Conservation (phyloP, 2,329 filamentous ascomycete species). For the Xylariaceae sp. region DNA sequence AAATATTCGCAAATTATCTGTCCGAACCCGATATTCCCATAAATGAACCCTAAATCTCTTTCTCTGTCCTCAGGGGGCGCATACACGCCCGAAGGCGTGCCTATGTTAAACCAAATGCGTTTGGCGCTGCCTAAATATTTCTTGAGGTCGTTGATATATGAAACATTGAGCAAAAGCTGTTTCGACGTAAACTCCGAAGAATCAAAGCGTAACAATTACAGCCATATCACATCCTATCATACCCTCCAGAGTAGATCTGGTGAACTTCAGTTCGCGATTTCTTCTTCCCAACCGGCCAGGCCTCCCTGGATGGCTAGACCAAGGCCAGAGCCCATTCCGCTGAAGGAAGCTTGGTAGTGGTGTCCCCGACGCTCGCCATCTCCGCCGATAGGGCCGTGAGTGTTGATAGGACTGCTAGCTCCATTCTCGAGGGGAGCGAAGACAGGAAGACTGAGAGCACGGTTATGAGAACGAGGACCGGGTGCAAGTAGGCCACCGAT, state of each 20-base stretch:
- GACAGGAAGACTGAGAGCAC: constrained; percentile 82
- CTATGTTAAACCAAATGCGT: constrained; percentile 1
- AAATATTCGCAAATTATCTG: too few relatives aligned
- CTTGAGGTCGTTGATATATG: constrained; percentile 31
- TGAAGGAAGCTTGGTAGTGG: constrained; percentile 60
- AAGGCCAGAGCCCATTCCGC: constrained; percentile 54
- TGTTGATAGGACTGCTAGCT: constrained; percentile 46
- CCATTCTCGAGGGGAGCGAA: constrained; percentile 61
- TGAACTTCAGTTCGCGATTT: constrained; percentile 49
- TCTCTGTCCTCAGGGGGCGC: too few relatives aligned
- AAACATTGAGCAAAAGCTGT: constrained; percentile 23
- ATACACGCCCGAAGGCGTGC: neutral
- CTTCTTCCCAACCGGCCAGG: constrained; percentile 64
- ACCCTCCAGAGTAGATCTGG: neutral
- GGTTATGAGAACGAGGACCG: constrained; percentile 58
- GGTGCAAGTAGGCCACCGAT: constrained; percentile 75
- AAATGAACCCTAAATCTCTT: too few relatives aligned
- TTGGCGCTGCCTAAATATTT: constrained; percentile 4
- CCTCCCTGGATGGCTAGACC: constrained; percentile 59
- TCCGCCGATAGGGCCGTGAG: constrained; percentile 42
- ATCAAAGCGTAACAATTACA: constrained; percentile 37
- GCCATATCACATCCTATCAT: constrained; percentile 33
- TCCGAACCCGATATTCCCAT: too few relatives aligned
- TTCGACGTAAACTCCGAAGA: constrained; percentile 28
- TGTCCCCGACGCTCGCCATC: constrained; percentile 57